Evolutionary conservation across 2,329 filamentous ascomycete genomes (phyloP).

Genomic region (Pseudogymnoascus pannorum): DNA sequence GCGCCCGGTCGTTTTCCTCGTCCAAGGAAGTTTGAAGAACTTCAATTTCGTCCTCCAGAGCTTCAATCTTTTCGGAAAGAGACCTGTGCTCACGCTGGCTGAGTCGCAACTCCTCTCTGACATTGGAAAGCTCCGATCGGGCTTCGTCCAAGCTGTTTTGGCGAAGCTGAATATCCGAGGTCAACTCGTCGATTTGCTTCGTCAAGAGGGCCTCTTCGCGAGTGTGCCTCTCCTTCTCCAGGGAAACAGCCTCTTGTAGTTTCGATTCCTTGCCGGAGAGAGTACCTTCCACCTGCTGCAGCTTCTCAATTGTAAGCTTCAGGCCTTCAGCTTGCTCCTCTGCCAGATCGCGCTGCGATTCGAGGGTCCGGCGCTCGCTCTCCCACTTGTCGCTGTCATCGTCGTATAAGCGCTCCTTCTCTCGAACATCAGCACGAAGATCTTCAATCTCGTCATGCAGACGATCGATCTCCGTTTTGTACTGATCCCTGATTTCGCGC

Average conservation of each 20-base stretch:
- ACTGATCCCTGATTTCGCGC: constrained; percentile 48
- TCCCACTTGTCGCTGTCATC: constrained; percentile 69
- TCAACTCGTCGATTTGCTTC: constrained; percentile 67
- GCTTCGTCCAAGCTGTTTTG: constrained; percentile 58
- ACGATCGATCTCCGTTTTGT: constrained; percentile 47
- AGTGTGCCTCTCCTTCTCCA: constrained; percentile 63
- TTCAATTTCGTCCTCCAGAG: constrained; percentile 69
- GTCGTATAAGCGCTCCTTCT: constrained; percentile 63
- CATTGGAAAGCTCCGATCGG: constrained; percentile 56
- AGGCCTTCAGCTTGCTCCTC: constrained; percentile 61
- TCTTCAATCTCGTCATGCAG: constrained; percentile 44
- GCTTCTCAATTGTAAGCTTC: constrained; percentile 62
- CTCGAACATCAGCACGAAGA: constrained; percentile 52
- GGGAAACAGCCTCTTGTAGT: constrained; percentile 60
- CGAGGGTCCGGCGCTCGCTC: constrained; percentile 54
- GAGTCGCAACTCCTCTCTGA: constrained; percentile 64
- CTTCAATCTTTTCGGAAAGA: constrained; percentile 57
- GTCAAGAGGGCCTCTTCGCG: constrained; percentile 63
- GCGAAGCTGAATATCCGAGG: constrained; percentile 61
- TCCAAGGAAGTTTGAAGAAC: constrained; percentile 51
- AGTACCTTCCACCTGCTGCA: constrained; percentile 60
- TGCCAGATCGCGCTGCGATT: constrained; percentile 57
- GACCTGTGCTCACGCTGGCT: constrained; percentile 55
- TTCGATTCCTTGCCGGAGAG: constrained; percentile 61
- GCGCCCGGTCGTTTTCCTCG: constrained; percentile 56